Evolutionary conservation across 2,329 filamentous ascomycete species (phyloP).

Genomic region (Plectosphaerella cucumerina): DNA sequence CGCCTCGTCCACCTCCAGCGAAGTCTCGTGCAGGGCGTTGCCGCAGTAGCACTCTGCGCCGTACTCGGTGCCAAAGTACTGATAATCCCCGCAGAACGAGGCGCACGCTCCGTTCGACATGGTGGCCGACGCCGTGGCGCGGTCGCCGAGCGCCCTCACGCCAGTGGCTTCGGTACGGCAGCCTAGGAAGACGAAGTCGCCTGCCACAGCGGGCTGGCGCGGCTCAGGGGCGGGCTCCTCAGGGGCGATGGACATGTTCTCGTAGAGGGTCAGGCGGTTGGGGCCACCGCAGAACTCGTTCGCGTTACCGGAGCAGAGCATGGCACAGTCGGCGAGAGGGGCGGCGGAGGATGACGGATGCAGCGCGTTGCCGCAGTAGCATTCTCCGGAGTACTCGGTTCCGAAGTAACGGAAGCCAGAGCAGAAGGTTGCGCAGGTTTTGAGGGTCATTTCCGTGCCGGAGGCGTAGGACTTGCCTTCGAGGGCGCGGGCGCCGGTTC

Average conservation of each 20-base stretch:
- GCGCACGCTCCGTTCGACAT: conserved; percentile 30
- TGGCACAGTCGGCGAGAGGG: conserved; percentile 26
- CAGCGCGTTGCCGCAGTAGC: conserved; percentile 32
- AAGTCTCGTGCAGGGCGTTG: conserved; percentile 20
- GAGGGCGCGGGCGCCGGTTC: conserved; percentile 28
- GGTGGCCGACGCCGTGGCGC: conserved; percentile 16
- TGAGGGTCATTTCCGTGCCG: conserved; percentile 26
- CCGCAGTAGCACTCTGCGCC: conserved; percentile 33
- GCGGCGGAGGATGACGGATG: conserved; percentile 19
- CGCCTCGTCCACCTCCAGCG: conserved; percentile 18
- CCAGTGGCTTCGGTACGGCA: conserved; percentile 31
- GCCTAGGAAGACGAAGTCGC: conserved; percentile 26
- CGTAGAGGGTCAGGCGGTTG: conserved; percentile 28
- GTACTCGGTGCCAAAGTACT: conserved; percentile 32
- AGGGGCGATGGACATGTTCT: conserved; percentile 18
- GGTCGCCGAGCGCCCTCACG: conserved; percentile 25
- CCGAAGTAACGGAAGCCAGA: conserved; percentile 34
- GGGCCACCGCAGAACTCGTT: conserved; percentile 28
- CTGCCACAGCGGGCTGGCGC: conserved; percentile 24
- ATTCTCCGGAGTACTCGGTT: conserved; percentile 32
- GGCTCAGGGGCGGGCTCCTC: conserved; percentile 19
- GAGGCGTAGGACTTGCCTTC: conserved; percentile 17
- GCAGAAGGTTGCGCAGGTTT: conserved; percentile 28
- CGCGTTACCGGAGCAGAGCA: conserved; percentile 26
- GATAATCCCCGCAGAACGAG: conserved; percentile 22